Conservation (phyloP, 768 basidiomycete genomes). For the Amanita thiersii region DNA sequence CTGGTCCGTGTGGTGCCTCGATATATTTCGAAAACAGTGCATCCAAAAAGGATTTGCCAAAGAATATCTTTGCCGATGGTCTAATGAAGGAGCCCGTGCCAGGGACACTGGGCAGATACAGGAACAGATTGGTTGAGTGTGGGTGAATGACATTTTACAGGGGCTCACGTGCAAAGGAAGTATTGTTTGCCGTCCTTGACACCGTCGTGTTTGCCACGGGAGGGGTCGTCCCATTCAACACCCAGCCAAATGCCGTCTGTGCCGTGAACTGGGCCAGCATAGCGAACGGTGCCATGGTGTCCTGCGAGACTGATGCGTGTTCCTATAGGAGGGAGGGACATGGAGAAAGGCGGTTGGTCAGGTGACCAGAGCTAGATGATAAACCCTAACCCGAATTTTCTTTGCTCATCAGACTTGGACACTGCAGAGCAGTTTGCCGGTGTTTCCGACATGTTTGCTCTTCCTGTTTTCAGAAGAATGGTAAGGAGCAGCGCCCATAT, state of each 20-base stretch:
- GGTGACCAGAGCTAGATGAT: no score
- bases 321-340: slow-evolving; percentile 31
- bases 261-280: slow-evolving; percentile 53
- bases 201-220: slow-evolving; percentile 85
- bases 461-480: slow-evolving; percentile 30
- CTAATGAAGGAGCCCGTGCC: slow-evolving; percentile 78
- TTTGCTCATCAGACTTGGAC: neutral
- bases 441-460: slow-evolving; percentile 23
- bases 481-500: slow-evolving; percentile 27
- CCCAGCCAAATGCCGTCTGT: slow-evolving; percentile 81
- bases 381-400: slow-evolving; percentile 27
- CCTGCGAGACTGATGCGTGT: slow-evolving; percentile 48
- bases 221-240: slow-evolving; percentile 91
- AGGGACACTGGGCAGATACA: slow-evolving; percentile 38
- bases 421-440: neutral
- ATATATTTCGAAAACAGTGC: slow-evolving; percentile 77
- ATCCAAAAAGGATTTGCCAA: slow-evolving; percentile 64
- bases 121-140: slow-evolving; percentile 12
- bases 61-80: slow-evolving; percentile 46
- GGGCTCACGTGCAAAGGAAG: slow-evolving; percentile 65
- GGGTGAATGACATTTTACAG: slow-evolving; percentile 7
- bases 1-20: slow-evolving; percentile 45
- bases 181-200: slow-evolving; percentile 68
- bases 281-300: slow-evolving; percentile 63
- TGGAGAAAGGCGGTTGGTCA: slow-evolving; percentile 8